Percentiles rank a stretch among this genome's conserved stretches.
phyloP scores from a whole-genome alignment of 1,284 basidiomycete species.

The Boletus semigastroideus region DNA sequence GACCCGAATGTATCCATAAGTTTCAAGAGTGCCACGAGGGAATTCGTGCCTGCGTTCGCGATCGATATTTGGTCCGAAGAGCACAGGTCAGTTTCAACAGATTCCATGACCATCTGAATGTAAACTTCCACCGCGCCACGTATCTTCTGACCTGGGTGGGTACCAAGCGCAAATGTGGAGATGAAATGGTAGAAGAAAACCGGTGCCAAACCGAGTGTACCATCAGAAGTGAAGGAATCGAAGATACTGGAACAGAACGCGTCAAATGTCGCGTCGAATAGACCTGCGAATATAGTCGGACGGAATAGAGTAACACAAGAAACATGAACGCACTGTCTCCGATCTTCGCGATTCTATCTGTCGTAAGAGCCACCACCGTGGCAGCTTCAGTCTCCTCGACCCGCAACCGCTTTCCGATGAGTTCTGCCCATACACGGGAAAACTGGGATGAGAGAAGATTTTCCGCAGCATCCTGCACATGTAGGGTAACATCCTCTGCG shows the following conservation, averaged over 20 bases:
- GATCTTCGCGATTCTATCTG: slow-evolving; percentile 42
- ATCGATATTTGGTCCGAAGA: slow-evolving; percentile 4
- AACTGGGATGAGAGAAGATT: slow-evolving; percentile 48
- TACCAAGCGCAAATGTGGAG: slow-evolving; percentile 29
- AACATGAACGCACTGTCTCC: slow-evolving; percentile 40
- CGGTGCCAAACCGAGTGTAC: slow-evolving; percentile 38
- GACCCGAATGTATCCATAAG: slow-evolving; percentile 31
- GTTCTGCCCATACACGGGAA: slow-evolving; percentile 48
- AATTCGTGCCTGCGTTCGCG: not conserved
- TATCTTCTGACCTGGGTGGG: slow-evolving; percentile 30
- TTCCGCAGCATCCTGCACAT: slow-evolving; percentile 18
- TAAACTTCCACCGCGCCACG: slow-evolving; percentile 29
- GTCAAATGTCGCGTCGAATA: slow-evolving; percentile 51
- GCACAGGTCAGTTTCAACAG: slow-evolving; percentile 27
- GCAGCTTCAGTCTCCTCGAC: slow-evolving; percentile 48
- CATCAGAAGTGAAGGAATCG: slow-evolving; percentile 2
- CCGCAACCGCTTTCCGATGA: slow-evolving; percentile 43
- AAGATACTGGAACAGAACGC: slow-evolving; percentile 29
- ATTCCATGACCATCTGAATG: slow-evolving; percentile 27
- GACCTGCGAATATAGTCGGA: slow-evolving; percentile 32
- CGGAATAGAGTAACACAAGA: not conserved
- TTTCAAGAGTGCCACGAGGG: slow-evolving; percentile 19
- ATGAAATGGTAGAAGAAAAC: slow-evolving; percentile 44
- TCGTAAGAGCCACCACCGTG: slow-evolving; percentile 42
- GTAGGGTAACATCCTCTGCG: slow-evolving; percentile 1